Conservation (phyloP, 768 basidiomycete species). For the Suillus plorans region DNA sequence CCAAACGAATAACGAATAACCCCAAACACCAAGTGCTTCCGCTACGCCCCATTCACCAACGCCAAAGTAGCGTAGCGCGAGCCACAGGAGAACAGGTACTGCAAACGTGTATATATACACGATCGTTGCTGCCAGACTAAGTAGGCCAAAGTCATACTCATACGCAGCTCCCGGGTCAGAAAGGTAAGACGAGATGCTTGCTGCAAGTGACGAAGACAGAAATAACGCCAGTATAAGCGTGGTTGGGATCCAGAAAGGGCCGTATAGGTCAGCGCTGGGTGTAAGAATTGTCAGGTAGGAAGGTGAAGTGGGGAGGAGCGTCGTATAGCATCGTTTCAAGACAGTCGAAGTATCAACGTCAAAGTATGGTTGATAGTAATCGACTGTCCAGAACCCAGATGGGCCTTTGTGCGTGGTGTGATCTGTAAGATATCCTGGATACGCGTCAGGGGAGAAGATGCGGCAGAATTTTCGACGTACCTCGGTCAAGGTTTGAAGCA, state of each 20-base stretch:
- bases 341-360: slow-evolving; percentile 85
- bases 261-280: slow-evolving; percentile 63
- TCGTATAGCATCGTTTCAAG: slow-evolving; percentile 71
- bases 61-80: slow-evolving; percentile 79
- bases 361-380: slow-evolving; percentile 87
- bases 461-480: slow-evolving; percentile 29
- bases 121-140: slow-evolving; percentile 78
- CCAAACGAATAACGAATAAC: slow-evolving; percentile 84
- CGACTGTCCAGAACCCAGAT: slow-evolving; percentile 74
- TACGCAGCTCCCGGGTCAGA: slow-evolving; percentile 55
- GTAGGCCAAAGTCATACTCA: slow-evolving; percentile 83
- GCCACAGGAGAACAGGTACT: slow-evolving; percentile 82
- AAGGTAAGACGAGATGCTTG: slow-evolving; percentile 86
- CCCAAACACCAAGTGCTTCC: slow-evolving; percentile 81
- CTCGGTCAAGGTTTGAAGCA: slow-evolving; percentile 47
- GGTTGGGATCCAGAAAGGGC: slow-evolving; percentile 97
- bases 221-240: slow-evolving; percentile 93
- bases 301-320: slow-evolving; percentile 70
- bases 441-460: not conserved
- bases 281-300: slow-evolving; percentile 65
- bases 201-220: slow-evolving; percentile 88
- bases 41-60: slow-evolving; percentile 88
- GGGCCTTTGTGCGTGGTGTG: slow-evolving; percentile 43
- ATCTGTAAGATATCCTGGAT: slow-evolving; percentile 65
- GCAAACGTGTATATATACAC: slow-evolving; percentile 89